These are phyloP conservation scores for Trichoderma reesei DNA, from an alignment of 495 filamentous ascomycete genomes.

Conservation along the genomic window DNA sequence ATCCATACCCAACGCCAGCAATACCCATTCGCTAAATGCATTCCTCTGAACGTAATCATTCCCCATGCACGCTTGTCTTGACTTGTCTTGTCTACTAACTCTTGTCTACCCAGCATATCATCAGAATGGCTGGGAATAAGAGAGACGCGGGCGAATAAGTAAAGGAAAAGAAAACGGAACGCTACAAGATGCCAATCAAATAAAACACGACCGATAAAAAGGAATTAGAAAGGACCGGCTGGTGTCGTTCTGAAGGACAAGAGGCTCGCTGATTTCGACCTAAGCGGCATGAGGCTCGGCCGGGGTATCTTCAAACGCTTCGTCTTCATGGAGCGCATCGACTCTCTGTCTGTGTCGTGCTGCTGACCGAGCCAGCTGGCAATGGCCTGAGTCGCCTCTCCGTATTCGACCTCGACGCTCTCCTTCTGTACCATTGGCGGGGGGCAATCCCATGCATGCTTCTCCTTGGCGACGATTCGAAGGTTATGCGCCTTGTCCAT, in stretches of 20 bases:
- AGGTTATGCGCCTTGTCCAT: conserved; percentile 51
- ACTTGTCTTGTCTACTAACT: neutral
- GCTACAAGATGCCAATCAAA: neutral
- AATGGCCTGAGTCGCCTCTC: conserved; percentile 13
- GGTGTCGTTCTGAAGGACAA: neutral
- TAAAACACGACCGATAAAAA: neutral
- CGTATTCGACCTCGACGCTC: conserved; percentile 17
- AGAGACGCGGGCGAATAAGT: neutral
- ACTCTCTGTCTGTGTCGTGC: conserved; percentile 7
- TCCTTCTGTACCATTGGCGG: conserved; percentile 29
- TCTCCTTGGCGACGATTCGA: conserved; percentile 51
- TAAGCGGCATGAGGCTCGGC: neutral
- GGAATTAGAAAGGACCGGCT: neutral
- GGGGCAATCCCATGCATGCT: conserved; percentile 71
- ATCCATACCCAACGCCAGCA: neutral
- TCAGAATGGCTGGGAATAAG: neutral
- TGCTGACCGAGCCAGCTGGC: conserved; percentile 14
- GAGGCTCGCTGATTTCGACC: neutral
- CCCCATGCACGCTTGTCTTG: neutral
- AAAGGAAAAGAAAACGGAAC: neutral
- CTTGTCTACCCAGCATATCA: neutral
- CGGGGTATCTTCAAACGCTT: conserved; percentile 2
- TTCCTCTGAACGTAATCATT: neutral
- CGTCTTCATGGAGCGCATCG: conserved; percentile 10
- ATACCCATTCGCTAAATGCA: neutral